A percentile compares a stretch with the other conserved stretches of the same genome.
phyloP scores from a whole-genome alignment of 140 eudicot genomes.

The Cichorium intybus region DNA sequence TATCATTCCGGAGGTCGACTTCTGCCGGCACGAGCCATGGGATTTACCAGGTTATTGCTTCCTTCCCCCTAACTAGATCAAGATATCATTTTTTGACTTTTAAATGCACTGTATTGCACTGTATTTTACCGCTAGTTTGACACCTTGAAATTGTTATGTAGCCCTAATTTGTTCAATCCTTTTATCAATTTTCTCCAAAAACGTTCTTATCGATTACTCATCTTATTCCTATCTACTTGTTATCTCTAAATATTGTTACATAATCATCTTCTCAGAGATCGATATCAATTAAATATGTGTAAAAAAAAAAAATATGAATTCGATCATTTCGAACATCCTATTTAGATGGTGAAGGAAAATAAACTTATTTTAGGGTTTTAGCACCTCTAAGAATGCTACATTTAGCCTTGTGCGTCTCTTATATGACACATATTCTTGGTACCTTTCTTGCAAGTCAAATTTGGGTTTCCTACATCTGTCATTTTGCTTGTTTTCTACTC shows the following conservation, averaged over 20 bases:
- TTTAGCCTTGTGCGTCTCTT: slow-evolving; percentile 11
- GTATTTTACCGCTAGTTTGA: not conserved
- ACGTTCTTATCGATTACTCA: not conserved
- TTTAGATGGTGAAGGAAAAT: not conserved
- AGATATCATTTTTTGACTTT: not conserved
- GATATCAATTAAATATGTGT: not conserved
- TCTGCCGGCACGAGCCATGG: slow-evolving; percentile 85
- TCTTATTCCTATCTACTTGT: not conserved
- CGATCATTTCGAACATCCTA: not conserved
- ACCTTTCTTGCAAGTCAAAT: slow-evolving; percentile 19
- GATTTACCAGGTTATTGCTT: slow-evolving; percentile 76
- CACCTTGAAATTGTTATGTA: not conserved
- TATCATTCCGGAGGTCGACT: slow-evolving; percentile 71
- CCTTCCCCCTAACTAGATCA: not conserved
- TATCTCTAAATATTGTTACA: not conserved
- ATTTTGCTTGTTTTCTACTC: slow-evolving; percentile 1
- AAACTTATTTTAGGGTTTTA: slow-evolving; percentile 16
- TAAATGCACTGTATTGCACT: too few relatives aligned
- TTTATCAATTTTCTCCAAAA: not conserved
- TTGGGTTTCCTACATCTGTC: slow-evolving; percentile 6
- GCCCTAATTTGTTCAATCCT: not conserved
- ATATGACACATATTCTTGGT: slow-evolving; percentile 18
- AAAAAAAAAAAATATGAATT: not conserved
- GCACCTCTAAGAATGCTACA: slow-evolving; percentile 15
- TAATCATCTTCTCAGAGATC: not conserved